Conservation (phyloP, 805 yeast genomes). For the Hanseniaspora hatyaiensis region DNA sequence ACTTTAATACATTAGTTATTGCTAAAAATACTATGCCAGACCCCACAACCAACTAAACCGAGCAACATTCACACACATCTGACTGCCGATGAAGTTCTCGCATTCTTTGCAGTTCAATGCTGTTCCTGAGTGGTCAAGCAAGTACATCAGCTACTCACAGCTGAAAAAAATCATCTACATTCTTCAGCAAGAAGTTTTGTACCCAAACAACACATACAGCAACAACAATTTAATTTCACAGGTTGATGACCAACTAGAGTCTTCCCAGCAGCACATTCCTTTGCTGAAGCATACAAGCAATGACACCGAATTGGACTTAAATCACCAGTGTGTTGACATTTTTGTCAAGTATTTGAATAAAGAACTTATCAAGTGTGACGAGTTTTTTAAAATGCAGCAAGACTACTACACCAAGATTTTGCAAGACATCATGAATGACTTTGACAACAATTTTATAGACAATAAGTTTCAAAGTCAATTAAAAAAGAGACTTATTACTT, state of each 20-base stretch:
- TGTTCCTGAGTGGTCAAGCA: slow-evolving; percentile 94
- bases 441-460: slow-evolving; percentile 33
- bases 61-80: too few relatives aligned
- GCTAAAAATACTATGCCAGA: too few relatives aligned
- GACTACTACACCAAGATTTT: slow-evolving; percentile 41
- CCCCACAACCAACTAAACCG: too few relatives aligned
- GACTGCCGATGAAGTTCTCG: slow-evolving; percentile 97
- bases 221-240: too few relatives aligned
- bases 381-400: slow-evolving; percentile 61
- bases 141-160: slow-evolving; percentile 80
- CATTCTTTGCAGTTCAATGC: slow-evolving; percentile 93
- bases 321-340: slow-evolving; percentile 31
- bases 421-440: slow-evolving; percentile 48
- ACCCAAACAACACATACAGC: slow-evolving; percentile 19
- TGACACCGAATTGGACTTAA: slow-evolving; percentile 22
- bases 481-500: slow-evolving; percentile 51
- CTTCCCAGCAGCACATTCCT: background rate
- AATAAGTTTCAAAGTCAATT: slow-evolving; percentile 29
- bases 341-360: slow-evolving; percentile 60
- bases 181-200: slow-evolving; percentile 54
- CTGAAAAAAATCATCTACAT: slow-evolving; percentile 74
- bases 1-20: too few relatives aligned
- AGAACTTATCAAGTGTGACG: slow-evolving; percentile 65
- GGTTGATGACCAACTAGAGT: slow-evolving; percentile 18
- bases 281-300: slow-evolving; percentile 7